phyloP scores from a whole-genome alignment of 495 filamentous ascomycete genomes.

The Talaromyces wortmannii region DNA sequence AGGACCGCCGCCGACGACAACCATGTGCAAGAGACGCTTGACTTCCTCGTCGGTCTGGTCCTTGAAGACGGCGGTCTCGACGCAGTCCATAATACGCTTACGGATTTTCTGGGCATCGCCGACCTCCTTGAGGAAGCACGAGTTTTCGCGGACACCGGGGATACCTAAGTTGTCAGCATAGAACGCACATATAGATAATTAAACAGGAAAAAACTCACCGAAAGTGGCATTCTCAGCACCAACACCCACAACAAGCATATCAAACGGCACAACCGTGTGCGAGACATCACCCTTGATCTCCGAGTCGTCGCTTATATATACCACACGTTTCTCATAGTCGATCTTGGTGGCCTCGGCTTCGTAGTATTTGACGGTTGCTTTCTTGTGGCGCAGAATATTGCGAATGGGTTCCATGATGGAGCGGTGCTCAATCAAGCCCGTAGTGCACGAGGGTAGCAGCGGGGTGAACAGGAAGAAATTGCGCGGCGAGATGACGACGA shows the following conservation, averaged over 20 bases:
- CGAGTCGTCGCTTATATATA: constrained; percentile 85
- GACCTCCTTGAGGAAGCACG: constrained; percentile 98
- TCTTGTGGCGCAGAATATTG: constrained; percentile 89
- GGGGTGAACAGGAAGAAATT: constrained; percentile 99
- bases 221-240: constrained; percentile 99
- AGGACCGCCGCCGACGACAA: constrained; percentile 95
- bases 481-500: constrained; percentile 87
- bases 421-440: constrained; percentile 94
- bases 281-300: constrained; percentile 81
- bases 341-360: constrained; percentile 97
- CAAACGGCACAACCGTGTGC: constrained; percentile 88
- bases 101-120: constrained; percentile 90
- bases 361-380: constrained; percentile 87
- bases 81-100: constrained; percentile 98
- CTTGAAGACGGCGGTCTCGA: constrained; percentile 98
- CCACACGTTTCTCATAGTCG: constrained; percentile 82
- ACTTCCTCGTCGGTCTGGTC: constrained; percentile 86
- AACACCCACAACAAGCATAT: constrained; percentile 96
- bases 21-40: constrained; percentile 95
- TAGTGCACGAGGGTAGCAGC: constrained; percentile 92
- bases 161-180: constrained; percentile 54
- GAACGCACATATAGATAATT: background rate
- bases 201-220: constrained; percentile 41
- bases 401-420: constrained; percentile 99
- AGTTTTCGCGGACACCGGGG: constrained; percentile 87